A percentile compares a stretch with the other conserved stretches of the same genome.
Evolutionary conservation across 2,329 filamentous ascomycete genomes (phyloP).

Genomic region (Onygenales sp.): DNA sequence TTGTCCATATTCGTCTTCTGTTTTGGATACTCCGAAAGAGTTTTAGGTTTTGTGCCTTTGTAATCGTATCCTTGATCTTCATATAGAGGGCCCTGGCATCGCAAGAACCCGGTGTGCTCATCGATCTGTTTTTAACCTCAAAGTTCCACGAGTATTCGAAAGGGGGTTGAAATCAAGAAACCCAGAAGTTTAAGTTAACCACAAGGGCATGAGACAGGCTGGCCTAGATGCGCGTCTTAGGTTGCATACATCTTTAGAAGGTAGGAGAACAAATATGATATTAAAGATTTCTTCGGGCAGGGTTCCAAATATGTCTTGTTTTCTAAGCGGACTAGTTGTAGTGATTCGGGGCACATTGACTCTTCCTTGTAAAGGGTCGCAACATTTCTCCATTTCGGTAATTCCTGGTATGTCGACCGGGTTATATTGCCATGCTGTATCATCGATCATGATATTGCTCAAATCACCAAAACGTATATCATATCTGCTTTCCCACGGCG

Average conservation of each 20-base stretch:
- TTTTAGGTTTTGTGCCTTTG: background rate
- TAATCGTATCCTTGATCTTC: background rate
- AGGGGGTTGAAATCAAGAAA: background rate
- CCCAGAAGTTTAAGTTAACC: background rate
- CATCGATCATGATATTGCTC: background rate
- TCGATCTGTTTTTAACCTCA: background rate
- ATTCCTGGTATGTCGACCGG: background rate
- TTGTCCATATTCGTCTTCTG: background rate
- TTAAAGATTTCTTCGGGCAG: background rate
- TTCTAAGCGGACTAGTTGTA: background rate
- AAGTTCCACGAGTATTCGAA: background rate
- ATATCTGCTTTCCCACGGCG: background rate
- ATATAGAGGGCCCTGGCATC: background rate
- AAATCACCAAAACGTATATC: background rate
- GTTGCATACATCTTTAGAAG: conserved; percentile 1
- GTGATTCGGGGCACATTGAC: background rate
- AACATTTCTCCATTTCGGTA: background rate
- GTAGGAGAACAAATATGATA: background rate
- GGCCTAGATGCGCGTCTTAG: background rate
- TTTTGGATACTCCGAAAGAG: background rate
- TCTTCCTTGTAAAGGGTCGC: background rate
- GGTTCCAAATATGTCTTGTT: background rate
- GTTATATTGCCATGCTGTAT: background rate
- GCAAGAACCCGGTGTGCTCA: background rate
- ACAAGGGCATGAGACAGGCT: background rate